Evolutionary conservation across 306 rosid species (phyloP).

Genomic region (Begonia masoniana): DNA sequence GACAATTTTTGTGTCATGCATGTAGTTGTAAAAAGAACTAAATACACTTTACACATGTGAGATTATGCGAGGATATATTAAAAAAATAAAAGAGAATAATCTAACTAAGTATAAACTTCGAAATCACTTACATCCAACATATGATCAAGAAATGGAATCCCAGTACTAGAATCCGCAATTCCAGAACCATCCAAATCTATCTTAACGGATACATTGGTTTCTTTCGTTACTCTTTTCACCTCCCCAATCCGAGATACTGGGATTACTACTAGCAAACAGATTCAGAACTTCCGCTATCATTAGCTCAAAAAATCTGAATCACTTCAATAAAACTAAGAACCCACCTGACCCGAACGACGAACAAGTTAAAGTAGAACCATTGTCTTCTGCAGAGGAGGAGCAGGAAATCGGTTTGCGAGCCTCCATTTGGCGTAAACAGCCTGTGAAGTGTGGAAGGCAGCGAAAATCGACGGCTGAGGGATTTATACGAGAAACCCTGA

Average conservation of each 20-base stretch:
- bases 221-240: slow-evolving; percentile 74
- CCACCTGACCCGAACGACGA: slow-evolving; percentile 38
- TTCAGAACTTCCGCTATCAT: background rate
- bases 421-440: slow-evolving; percentile 17
- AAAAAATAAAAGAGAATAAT: slow-evolving; percentile 1
- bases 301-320: background rate
- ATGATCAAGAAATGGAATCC: slow-evolving; percentile 95
- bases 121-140: slow-evolving; percentile 76
- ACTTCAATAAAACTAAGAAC: background rate
- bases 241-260: slow-evolving; percentile 56
- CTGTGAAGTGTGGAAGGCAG: slow-evolving; percentile 14
- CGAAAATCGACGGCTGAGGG: slow-evolving; percentile 5
- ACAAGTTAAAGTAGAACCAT: slow-evolving; percentile 25
- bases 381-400: slow-evolving; percentile 22
- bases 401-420: slow-evolving; percentile 16
- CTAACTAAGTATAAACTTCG: background rate
- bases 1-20: no score
- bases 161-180: slow-evolving; percentile 56
- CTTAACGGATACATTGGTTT: slow-evolving; percentile 75
- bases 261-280: background rate
- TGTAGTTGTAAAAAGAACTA: no score
- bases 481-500: slow-evolving; percentile 16
- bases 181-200: slow-evolving; percentile 83
- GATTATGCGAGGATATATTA: no score
- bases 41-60: no score